Evolutionary conservation across 1,284 basidiomycete species (phyloP).

Genomic region (Pseudozyma sp.): DNA sequence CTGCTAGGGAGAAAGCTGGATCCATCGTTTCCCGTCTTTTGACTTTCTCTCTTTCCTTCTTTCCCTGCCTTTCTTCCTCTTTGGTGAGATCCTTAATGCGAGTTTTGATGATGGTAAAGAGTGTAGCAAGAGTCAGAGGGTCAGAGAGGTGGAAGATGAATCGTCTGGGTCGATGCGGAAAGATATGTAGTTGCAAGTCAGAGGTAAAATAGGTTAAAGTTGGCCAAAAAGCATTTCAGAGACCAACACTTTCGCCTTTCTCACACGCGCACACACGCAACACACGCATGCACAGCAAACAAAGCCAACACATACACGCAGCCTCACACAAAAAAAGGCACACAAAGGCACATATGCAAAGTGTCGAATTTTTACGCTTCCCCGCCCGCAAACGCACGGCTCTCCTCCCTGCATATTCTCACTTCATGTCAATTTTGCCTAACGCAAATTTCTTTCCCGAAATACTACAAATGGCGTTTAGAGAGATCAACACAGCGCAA

Average conservation of each 20-base stretch:
- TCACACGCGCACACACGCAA: background rate
- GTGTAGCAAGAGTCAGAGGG: no score
- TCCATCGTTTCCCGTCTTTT: conserved; percentile 23
- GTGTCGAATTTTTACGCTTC: background rate
- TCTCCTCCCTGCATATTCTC: no score
- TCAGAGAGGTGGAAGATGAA: background rate
- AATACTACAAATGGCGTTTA: no score
- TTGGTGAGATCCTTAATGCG: background rate
- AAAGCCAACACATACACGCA: conserved; percentile 19
- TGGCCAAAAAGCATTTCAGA: background rate
- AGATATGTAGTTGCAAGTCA: no score
- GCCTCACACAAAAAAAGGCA: background rate
- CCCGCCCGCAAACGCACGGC: background rate
- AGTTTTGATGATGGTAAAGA: no score
- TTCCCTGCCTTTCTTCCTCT: background rate
- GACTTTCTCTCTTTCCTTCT: background rate
- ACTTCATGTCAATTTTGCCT: no score
- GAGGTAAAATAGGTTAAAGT: no score
- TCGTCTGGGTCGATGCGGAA: background rate
- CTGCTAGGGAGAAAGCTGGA: conserved; percentile 40
- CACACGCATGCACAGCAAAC: background rate
- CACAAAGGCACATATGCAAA: background rate
- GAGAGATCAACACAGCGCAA: no score
- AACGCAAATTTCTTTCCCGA: no score
- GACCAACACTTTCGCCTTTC: conserved; percentile 5